phyloP scores from a whole-genome alignment of 2,329 filamentous ascomycete species.

The Penicillium sp. region DNA sequence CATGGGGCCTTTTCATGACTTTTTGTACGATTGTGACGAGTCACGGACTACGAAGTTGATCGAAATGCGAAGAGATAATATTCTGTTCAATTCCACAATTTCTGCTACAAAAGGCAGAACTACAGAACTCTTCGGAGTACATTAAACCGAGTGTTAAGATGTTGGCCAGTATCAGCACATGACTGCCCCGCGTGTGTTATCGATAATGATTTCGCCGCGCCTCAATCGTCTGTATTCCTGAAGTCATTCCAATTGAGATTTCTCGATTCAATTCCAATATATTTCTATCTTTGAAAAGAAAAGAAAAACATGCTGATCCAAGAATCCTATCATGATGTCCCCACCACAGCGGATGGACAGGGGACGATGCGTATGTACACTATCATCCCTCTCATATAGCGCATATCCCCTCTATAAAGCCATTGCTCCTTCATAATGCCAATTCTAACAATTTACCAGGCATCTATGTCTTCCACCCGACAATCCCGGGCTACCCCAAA shows the following conservation, averaged over 20 bases:
- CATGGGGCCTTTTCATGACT: background rate
- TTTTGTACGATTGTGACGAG: background rate
- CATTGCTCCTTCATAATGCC: background rate
- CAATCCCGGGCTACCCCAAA: slow-evolving; percentile 78
- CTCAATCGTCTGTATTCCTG: background rate
- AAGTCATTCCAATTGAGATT: background rate
- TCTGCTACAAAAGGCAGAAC: background rate
- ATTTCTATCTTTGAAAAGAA: background rate
- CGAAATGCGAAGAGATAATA: background rate
- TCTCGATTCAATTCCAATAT: background rate
- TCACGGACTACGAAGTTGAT: background rate
- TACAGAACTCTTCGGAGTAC: background rate
- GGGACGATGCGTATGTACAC: slow-evolving; percentile 38
- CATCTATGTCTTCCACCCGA: slow-evolving; percentile 85
- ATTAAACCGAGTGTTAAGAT: background rate
- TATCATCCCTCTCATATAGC: background rate
- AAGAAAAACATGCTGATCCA: slow-evolving; percentile 34
- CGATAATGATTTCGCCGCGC: slow-evolving; percentile 12
- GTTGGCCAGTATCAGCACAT: slow-evolving; percentile 18
- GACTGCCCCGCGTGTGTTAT: slow-evolving; percentile 27
- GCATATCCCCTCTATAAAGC: background rate
- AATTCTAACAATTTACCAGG: slow-evolving; percentile 51
- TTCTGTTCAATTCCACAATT: background rate
- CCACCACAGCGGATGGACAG: slow-evolving; percentile 38
- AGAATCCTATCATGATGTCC: slow-evolving; percentile 38